Base-by-base conservation (phyloP, 352 stramenopile genomes). In the Globisporangium spinosum region DNA sequence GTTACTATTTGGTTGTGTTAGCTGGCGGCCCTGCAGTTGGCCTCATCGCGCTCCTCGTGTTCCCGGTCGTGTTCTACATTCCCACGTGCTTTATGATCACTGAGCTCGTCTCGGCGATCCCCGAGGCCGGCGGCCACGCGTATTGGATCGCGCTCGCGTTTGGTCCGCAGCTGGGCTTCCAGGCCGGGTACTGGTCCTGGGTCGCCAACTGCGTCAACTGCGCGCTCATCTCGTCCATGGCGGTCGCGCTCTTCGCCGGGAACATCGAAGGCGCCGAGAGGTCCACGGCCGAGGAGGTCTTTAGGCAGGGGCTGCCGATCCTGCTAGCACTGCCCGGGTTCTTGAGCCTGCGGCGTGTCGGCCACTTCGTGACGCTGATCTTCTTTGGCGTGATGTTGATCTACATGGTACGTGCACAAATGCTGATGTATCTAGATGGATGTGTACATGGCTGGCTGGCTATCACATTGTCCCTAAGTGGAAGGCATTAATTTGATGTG, bases 131-230 rank as follows among this genome's bases (percentile, higher is more conserved):
- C 17, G 79, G 82, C 47, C 76, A 90, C 40, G 82, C 82, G 38
- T 90, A 90, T 64, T 93, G 85, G 85, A 75, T 90, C 32, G 78
- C 77, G 9, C 64, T 85, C 34, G 83, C 83, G 20, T 91, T 93
- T 35, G 85, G 85, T 0, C 81, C 82, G 3, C 77, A 70, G 22
- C 89, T 77, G 75, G 88, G 86, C 2, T 89, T 95, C 47, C 86
- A 91, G 47, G 82, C 85, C 1, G 85, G 84, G 7, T 95, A 92
- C 72, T 95, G 88, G 86, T 86, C 76, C 9, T 95, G 87, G 87
- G 73, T 94, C 43, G 80, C 83, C 25, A 92, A 90, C 61, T 89
- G 83, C 60, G 76, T 95, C 73, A 78, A 91, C 69, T 90, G 80
- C 55, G 81, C 85, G 35, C 74, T 93, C 35, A 89, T 94, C 58